phyloP scores from a whole-genome alignment of 2,329 filamentous ascomycete genomes.

The Fonsecaea monophora region DNA sequence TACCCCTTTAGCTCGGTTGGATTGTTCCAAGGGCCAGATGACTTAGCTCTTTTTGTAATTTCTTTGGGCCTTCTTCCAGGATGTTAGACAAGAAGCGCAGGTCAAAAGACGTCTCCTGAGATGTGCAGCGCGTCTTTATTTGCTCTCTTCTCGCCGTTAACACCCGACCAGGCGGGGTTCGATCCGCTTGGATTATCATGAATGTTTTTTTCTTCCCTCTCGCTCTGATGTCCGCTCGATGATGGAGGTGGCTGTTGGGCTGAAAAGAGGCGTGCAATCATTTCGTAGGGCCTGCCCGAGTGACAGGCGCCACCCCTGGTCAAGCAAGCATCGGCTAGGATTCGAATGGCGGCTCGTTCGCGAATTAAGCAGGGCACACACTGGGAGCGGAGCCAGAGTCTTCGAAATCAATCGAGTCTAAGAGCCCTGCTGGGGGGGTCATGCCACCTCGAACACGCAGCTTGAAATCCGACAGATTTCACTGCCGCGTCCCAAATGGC shows the following conservation, averaged over 20 bases:
- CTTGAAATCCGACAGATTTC: neutral
- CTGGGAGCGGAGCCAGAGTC: neutral
- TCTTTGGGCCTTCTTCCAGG: neutral
- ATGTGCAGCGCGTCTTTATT: neutral
- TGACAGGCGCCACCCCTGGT: neutral
- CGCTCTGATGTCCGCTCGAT: neutral
- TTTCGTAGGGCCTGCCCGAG: neutral
- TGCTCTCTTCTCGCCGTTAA: neutral
- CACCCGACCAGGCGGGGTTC: conserved; percentile 2
- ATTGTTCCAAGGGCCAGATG: neutral
- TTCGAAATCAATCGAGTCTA: neutral
- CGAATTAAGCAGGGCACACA: neutral
- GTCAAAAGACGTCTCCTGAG: neutral
- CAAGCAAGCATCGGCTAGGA: neutral
- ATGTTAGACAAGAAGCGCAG: neutral
- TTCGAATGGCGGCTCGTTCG: conserved; percentile 1
- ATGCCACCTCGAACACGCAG: neutral
- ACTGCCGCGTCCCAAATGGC: neutral
- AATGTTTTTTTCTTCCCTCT: neutral
- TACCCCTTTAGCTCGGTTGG: neutral
- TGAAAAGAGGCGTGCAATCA: neutral
- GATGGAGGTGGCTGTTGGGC: neutral
- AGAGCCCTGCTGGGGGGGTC: neutral
- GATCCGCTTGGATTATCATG: neutral
- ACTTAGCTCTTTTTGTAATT: neutral